Base-by-base conservation (phyloP, 2,329 filamentous ascomycete species). In the Alternaria consortialis region DNA sequence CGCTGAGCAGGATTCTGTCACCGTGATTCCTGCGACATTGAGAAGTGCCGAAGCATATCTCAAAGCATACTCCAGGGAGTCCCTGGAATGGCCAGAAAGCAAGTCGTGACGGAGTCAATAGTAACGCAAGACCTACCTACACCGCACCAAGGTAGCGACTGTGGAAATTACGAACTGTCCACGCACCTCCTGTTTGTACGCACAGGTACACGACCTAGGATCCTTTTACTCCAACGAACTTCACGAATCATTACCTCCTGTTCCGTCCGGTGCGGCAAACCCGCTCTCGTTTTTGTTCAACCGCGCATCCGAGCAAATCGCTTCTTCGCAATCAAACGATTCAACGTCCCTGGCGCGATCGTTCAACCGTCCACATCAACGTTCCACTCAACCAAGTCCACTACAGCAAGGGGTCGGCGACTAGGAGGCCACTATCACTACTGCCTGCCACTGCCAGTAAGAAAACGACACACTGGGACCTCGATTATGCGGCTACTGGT, bases 401-500 rank as follows among this genome's bases (percentile, higher is more conserved):
- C 36, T 37, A 40, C 32, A 37, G 23, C 9, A 20, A 37, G 39
- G 39, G 39, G 53, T 59, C 55, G 58, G 55, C 59, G 62, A 64
- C 48, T 54, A 62, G n/a, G 51, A 63, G 31, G 40, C 40, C 44
- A 31, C 43, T 39, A 23, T 44, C 27, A 43, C 31, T 46, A 39
- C 27, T 34, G 42, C 37, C 52, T 46, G 31, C 34, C 20, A 37
- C 37, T 7, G 20, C 40, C 25, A 56, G 37, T n/a, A 17, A 44
- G 36, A 15, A 59, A 55, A 54, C 42, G 34, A 48, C 51, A 39
- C 36, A 34, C 27, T 42, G 48, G 32, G 17, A 15, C 25, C 55
- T 50, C 42, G 54, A 60, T 64, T 55, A 62, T 56, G 52, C 59
- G 48, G 51, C 52, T 51, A 31, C 46, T 36, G 23, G 48, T 48